Percentiles rank a stretch among this genome's conserved stretches.
Conservation (phyloP, 768 basidiomycete species). For the Lactarius quietus region DNA sequence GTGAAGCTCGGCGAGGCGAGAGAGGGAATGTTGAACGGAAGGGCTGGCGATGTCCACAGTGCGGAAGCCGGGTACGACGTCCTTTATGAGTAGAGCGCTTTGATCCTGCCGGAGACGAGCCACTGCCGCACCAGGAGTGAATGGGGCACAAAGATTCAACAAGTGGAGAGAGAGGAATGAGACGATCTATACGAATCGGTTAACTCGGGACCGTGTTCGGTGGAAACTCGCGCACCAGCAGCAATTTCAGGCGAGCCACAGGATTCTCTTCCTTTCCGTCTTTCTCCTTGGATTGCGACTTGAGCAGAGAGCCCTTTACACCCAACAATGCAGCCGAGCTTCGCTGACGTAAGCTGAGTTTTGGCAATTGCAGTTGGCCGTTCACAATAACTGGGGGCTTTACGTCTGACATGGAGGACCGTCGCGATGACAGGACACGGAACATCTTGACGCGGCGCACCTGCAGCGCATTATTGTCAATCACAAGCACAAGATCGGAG, state of each 20-base stretch:
- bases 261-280: conserved; percentile 65
- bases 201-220: conserved; percentile 7
- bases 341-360: conserved; percentile 31
- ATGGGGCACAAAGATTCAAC: conserved; percentile 88
- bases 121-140: conserved; percentile 60
- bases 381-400: conserved; percentile 25
- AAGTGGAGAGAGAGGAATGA: conserved; percentile 90
- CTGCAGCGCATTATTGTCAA: conserved; percentile 34
- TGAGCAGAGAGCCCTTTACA: conserved; percentile 49
- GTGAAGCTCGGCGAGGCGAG: conserved; percentile 35
- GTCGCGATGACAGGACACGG: conserved; percentile 45
- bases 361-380: conserved; percentile 26
- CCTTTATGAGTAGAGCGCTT: conserved; percentile 27
- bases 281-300: conserved; percentile 35
- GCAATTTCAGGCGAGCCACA: conserved; percentile 81
- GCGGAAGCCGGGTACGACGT: conserved; percentile 33
- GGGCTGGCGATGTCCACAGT: conserved; percentile 71
- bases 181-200: conserved; percentile 52
- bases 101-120: conserved; percentile 44
- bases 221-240: conserved; percentile 55
- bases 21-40: conserved; percentile 46
- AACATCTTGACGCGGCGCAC: conserved; percentile 69
- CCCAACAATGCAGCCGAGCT: conserved; percentile 37
- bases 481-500: not conserved
- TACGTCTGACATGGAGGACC: conserved; percentile 29